These are phyloP conservation scores for Hygrophorus pudorinus DNA, from an alignment of 768 basidiomycete genomes.

Conservation along the genomic window DNA sequence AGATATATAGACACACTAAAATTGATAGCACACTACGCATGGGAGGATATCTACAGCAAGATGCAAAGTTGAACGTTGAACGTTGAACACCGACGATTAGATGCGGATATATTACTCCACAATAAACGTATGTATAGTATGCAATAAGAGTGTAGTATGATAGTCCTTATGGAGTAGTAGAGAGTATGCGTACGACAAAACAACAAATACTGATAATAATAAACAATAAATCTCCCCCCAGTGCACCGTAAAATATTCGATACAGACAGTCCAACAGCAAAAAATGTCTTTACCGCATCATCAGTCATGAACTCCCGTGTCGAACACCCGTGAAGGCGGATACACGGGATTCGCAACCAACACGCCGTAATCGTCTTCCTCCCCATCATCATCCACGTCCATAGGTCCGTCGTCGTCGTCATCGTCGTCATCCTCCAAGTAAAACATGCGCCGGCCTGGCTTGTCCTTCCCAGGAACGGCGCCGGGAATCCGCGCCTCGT, in stretches of 20 bases:
- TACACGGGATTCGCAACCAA: not conserved
- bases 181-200: not conserved
- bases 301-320: not conserved
- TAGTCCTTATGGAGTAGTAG: not conserved
- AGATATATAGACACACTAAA: too few relatives aligned
- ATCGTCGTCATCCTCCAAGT: conserved; percentile 14
- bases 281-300: too few relatives aligned
- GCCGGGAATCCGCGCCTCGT: conserved; percentile 13
- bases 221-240: too few relatives aligned
- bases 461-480: not conserved
- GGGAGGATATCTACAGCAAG: too few relatives aligned
- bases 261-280: too few relatives aligned
- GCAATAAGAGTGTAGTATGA: too few relatives aligned
- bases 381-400: not conserved
- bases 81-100: too few relatives aligned
- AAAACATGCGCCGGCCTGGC: conserved; percentile 9
- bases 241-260: too few relatives aligned
- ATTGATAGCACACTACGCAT: too few relatives aligned
- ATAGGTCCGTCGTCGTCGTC: conserved; percentile 11
- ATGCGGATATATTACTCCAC: too few relatives aligned
- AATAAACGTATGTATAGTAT: not conserved
- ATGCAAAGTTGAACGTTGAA: too few relatives aligned
- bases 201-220: too few relatives aligned
- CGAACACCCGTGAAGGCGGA: not conserved
- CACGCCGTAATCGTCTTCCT: conserved; percentile 4